Conservation (phyloP, 257 asterid genomes). For the Ilex asprella region DNA sequence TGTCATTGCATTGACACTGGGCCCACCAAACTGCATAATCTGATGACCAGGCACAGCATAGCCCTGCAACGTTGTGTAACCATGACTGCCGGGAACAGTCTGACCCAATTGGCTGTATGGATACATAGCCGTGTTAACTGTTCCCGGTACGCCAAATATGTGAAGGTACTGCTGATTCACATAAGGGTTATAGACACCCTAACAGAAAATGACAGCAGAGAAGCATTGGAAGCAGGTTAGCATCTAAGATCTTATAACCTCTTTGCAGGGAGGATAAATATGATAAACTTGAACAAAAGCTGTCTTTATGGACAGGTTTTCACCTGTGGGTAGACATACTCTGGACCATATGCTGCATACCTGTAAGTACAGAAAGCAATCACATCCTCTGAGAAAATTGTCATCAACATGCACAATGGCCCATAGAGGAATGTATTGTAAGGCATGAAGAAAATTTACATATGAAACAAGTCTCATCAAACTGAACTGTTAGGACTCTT, state of each 20-base stretch:
- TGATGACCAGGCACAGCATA: constrained; percentile 81
- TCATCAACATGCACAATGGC: too few relatives aligned
- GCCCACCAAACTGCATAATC: constrained; percentile 78
- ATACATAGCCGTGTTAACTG: constrained; percentile 60
- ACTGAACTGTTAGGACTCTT: too few relatives aligned
- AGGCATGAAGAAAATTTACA: too few relatives aligned
- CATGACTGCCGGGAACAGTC: constrained; percentile 67
- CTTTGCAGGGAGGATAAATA: too few relatives aligned
- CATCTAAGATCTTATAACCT: too few relatives aligned
- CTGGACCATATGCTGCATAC: constrained; percentile 78
- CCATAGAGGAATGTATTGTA: too few relatives aligned
- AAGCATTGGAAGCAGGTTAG: too few relatives aligned
- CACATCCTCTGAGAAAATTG: too few relatives aligned
- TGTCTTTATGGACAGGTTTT: too few relatives aligned
- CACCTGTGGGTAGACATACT: constrained; percentile 65
- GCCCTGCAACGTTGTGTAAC: constrained; percentile 67
- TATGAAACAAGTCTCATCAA: too few relatives aligned
- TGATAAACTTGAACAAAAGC: too few relatives aligned
- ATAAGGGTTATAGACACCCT: constrained; percentile 88
- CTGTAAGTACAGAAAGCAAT: constrained; percentile 32
- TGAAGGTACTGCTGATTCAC: constrained; percentile 90
- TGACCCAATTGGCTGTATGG: constrained; percentile 79
- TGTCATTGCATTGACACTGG: constrained; percentile 58
- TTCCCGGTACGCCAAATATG: constrained; percentile 77
- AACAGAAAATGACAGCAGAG: background rate